Evolutionary conservation across 345 rosid species (phyloP), one percentile per base, ranked within the genome.

Genomic region (Hibiscus tridactylites): DNA sequence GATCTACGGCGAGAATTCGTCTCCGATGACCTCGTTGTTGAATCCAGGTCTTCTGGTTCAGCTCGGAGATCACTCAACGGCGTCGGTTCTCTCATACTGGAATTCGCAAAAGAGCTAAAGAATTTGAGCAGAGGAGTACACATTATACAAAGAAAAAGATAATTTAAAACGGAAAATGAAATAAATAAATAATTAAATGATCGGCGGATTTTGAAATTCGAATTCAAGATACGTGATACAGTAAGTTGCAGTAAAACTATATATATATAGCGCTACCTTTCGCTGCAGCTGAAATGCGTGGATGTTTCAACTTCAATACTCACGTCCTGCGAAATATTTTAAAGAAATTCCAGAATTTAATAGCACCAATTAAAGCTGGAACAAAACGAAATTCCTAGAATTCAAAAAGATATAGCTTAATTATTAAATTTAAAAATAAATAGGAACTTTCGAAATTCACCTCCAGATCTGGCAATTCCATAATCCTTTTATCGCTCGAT

Each of bases 291-390:
- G 21, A 56, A 75, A 82, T 76, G 71, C 82, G 87, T 68, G 66
- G 87, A 83, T 74, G 91, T 80, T 80, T 86, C 90, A 60, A 57
- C 85, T 53, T 87, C 90, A 53, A 52, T 77, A 46, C 83, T 78
- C 73, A 79, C 90, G 29, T 78, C 82, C 89, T 82, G 81, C 78
- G 70, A 71, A 67, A 31, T 6, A 71, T 78, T 69, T 57, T 42
- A 8, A 0, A 52, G 3, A 65, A 46, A 53, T 39, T 52, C 17
- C 47, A 7, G 47, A 77, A 78, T 50, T 72, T 53, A 82, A 50
- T 49, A 17, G 4, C 69, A 19, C 61, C 60, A 62, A 73, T 83
- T 73, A 78, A 75, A 83, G 54, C 74, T 15, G 21, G 63, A 56
- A 68, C 68, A 81, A 63, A 80, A 60, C 15, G 71, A 71, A 70